Conservation (phyloP, 2,329 filamentous ascomycete species). For the Microdochium bolleyi region DNA sequence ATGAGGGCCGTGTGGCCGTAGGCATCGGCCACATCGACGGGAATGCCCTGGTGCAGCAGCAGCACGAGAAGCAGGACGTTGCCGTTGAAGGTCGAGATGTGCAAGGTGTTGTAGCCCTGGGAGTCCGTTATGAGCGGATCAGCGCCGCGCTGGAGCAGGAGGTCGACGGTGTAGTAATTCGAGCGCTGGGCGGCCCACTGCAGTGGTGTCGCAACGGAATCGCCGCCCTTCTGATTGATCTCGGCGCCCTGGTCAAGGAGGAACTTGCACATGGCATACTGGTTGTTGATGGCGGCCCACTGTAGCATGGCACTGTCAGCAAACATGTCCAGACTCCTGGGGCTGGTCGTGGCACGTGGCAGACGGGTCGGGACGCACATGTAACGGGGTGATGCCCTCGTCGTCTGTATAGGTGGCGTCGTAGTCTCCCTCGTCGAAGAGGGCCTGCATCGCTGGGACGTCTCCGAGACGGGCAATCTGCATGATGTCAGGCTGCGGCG, state of each 20-base stretch:
- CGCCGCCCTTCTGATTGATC: slow-evolving; percentile 91
- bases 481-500: slow-evolving; percentile 77
- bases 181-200: slow-evolving; percentile 97
- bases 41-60: slow-evolving; percentile 89
- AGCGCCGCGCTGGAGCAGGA: slow-evolving; percentile 84
- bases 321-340: slow-evolving; percentile 25
- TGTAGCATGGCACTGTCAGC: slow-evolving; percentile 28
- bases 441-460: slow-evolving; percentile 74
- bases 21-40: slow-evolving; percentile 81
- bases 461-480: slow-evolving; percentile 87
- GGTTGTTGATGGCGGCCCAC: slow-evolving; percentile 99
- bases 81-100: slow-evolving; percentile 94
- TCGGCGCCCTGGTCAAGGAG: slow-evolving; percentile 78
- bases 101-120: slow-evolving; percentile 96
- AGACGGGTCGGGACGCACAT: slow-evolving; percentile 99
- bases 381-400: slow-evolving; percentile 79
- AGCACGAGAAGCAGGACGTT: slow-evolving; percentile 86
- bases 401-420: slow-evolving; percentile 80
- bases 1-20: slow-evolving; percentile 92
- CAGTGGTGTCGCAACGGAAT: slow-evolving; percentile 85
- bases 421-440: slow-evolving; percentile 77
- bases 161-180: slow-evolving; percentile 92
- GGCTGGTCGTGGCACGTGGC: slow-evolving; percentile 94
- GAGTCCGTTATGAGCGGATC: slow-evolving; percentile 88
- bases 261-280: slow-evolving; percentile 95